These are phyloP conservation scores for Amanita pseudoporphyria DNA, from an alignment of 768 basidiomycete species.

Conservation along the genomic window DNA sequence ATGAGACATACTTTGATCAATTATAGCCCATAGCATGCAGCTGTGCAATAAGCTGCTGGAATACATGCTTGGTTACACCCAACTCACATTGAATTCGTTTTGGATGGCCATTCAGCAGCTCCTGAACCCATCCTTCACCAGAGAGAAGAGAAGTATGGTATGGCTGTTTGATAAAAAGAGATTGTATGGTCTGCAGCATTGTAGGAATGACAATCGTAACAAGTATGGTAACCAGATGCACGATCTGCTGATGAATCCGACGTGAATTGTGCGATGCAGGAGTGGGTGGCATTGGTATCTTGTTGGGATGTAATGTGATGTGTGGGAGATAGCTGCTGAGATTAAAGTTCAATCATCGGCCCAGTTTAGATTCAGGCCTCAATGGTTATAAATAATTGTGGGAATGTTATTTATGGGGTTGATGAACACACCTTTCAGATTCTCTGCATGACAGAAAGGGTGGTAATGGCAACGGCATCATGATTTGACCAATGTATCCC, in stretches of 20 bases:
- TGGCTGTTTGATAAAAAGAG: background rate
- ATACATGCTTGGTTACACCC: constrained; percentile 15
- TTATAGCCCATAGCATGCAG: constrained; percentile 12
- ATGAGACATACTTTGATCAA: constrained; percentile 12
- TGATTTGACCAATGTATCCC: too few relatives aligned
- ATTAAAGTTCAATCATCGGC: too few relatives aligned
- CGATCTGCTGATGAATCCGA: background rate
- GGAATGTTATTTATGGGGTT: background rate
- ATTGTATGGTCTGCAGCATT: background rate
- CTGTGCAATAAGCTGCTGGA: constrained; percentile 16
- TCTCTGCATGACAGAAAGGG: too few relatives aligned
- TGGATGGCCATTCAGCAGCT: constrained; percentile 15
- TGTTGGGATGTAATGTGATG: too few relatives aligned
- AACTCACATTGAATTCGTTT: constrained; percentile 11
- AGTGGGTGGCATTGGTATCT: too few relatives aligned
- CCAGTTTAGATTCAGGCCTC: background rate
- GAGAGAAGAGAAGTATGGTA: background rate
- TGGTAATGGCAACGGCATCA: too few relatives aligned
- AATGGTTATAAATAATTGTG: background rate
- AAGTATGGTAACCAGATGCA: background rate
- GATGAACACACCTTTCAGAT: too few relatives aligned
- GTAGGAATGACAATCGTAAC: background rate
- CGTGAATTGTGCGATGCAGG: background rate
- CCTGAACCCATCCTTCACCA: constrained; percentile 11
- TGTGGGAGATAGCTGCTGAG: too few relatives aligned